Conservation (phyloP, 2,329 filamentous ascomycete genomes). For the Fusarium globosum region DNA sequence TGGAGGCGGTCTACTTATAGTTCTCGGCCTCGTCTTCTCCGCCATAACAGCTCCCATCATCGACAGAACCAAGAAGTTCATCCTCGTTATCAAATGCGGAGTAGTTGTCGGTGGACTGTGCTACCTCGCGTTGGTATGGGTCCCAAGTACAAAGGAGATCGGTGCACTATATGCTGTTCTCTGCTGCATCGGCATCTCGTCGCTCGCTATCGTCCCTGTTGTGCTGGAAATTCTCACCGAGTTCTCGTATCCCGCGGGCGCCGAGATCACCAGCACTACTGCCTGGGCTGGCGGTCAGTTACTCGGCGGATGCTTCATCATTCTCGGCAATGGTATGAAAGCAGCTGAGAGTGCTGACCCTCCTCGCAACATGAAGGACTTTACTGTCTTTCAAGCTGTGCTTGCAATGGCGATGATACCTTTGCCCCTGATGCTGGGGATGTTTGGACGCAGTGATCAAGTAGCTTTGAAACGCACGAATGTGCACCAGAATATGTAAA, state of each 20-base stretch:
- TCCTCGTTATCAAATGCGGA: not conserved
- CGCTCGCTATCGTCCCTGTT: not conserved
- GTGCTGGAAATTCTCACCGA: not conserved
- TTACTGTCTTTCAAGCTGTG: not conserved
- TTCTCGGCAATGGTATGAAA: not conserved
- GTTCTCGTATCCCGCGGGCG: not conserved
- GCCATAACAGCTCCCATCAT: not conserved
- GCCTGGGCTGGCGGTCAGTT: not conserved
- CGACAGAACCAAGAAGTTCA: not conserved
- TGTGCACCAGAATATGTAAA: not conserved
- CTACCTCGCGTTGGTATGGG: not conserved
- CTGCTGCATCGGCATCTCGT: not conserved
- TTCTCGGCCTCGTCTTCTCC: not conserved
- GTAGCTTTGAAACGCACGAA: not conserved
- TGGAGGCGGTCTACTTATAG: not conserved
- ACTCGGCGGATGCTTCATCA: not conserved
- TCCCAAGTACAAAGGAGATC: not conserved
- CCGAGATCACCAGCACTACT: not conserved
- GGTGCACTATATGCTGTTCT: not conserved
- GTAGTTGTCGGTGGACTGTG: not conserved
- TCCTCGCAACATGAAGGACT: not conserved
- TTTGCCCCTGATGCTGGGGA: not conserved
- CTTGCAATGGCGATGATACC: not conserved
- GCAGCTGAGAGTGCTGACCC: not conserved
- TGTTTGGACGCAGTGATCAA: not conserved